phyloP scores from a whole-genome alignment of 202 grass and related monocot species.

The Saccharum hybrid region DNA sequence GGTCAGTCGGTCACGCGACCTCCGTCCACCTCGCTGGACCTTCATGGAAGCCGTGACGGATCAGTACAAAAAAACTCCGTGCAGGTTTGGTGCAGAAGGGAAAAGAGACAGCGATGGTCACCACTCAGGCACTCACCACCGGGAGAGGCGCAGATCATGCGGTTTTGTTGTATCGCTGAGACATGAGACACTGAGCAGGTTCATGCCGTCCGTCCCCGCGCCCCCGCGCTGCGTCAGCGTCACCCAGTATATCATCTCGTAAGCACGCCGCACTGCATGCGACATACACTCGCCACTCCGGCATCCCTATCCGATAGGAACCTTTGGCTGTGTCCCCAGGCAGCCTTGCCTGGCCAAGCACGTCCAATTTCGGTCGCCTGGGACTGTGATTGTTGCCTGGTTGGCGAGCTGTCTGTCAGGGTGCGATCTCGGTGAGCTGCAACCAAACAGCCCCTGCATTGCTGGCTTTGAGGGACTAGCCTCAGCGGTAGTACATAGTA shows the following conservation, averaged over 20 bases:
- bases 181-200: not conserved
- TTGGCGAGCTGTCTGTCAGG: no score
- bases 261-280: not conserved
- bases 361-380: no score
- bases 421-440: no score
- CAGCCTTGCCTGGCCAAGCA: no score
- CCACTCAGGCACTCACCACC: not conserved
- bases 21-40: not conserved
- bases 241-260: not conserved
- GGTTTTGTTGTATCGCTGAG: not conserved
- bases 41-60: not conserved
- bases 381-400: no score
- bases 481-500: no score
- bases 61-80: no score
- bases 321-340: no score
- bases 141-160: not conserved
- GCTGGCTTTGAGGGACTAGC: no score
- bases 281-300: not conserved
- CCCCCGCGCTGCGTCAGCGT: not conserved
- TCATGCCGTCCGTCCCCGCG: conserved; percentile 3
- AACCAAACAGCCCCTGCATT: not conserved
- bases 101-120: not conserved
- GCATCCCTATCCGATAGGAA: no score
- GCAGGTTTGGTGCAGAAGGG: not conserved
- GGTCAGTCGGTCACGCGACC: not conserved